Conservation (phyloP, 208 protist species). For the Leishmania major region DNA sequence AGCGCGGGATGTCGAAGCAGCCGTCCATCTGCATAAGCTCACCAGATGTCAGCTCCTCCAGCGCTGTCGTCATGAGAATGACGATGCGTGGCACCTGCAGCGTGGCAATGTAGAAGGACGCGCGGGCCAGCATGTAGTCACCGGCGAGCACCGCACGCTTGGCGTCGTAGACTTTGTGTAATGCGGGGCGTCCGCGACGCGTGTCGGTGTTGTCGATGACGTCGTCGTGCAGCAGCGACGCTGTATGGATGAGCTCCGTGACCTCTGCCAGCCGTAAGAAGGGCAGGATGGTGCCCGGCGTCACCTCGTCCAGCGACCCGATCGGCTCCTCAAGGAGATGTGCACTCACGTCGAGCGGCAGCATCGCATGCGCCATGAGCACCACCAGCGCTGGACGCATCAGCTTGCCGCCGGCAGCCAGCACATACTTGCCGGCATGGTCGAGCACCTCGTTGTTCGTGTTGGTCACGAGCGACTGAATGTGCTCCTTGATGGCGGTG, state of each 20-base stretch:
- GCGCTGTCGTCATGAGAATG: conserved; percentile 89
- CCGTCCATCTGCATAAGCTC: conserved; percentile 95
- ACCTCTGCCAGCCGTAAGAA: conserved; percentile 92
- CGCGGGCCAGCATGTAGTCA: conserved; percentile 94
- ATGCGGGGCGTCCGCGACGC: conserved; percentile 81
- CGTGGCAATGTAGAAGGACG: conserved; percentile 85
- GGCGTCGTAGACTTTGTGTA: conserved; percentile 86
- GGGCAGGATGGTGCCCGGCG: conserved; percentile 57
- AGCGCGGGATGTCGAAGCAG: conserved; percentile 74
- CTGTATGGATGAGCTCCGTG: conserved; percentile 96
- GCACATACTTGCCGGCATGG: conserved; percentile 74
- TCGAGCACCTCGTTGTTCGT: conserved; percentile 78
- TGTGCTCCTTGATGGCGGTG: conserved; percentile 62
- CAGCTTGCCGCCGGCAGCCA: conserved; percentile 71
- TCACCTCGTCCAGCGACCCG: conserved; percentile 63
- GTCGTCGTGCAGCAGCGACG: conserved; percentile 96
- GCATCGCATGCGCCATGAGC: conserved; percentile 75
- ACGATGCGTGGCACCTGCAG: conserved; percentile 90
- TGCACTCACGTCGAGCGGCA: conserved; percentile 53
- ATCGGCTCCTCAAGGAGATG: conserved; percentile 41
- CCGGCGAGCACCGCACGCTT: conserved; percentile 93
- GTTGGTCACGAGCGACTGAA: conserved; percentile 60
- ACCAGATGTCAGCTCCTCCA: conserved; percentile 93
- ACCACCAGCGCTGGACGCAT: conserved; percentile 83
- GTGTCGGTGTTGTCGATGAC: conserved; percentile 95